Percentiles rank a stretch among this genome's conserved stretches.
Conservation (phyloP, 1,284 basidiomycete genomes). For the Austropuccinia psidii region DNA sequence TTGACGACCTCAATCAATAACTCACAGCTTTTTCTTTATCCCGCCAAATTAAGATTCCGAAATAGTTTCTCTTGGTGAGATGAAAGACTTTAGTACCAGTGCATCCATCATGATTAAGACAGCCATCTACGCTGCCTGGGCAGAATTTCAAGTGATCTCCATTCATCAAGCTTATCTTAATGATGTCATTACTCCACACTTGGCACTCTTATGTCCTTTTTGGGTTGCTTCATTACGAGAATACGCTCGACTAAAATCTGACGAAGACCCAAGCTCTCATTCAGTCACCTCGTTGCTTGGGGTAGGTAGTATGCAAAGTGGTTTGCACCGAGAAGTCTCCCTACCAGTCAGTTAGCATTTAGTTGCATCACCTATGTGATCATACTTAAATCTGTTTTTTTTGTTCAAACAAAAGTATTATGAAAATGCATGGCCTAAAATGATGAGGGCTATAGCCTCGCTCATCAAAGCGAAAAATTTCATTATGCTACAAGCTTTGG, state of each 20-base stretch:
- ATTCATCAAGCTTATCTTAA: constrained; percentile 66
- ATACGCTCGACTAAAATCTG: constrained; percentile 76
- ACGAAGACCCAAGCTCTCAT: constrained; percentile 51
- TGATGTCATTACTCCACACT: constrained; percentile 75
- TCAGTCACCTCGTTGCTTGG: constrained; percentile 47
- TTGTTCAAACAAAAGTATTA: too few species aligned
- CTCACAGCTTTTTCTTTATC: background rate
- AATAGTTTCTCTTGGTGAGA: constrained; percentile 76
- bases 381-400: too few species aligned
- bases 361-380: background rate
- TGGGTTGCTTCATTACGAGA: constrained; percentile 68
- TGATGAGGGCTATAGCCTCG: constrained; percentile 77
- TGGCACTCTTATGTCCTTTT: constrained; percentile 63
- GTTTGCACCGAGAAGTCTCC: constrained; percentile 78
- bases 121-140: constrained; percentile 91
- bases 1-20: too few species aligned
- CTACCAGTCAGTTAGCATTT: constrained; percentile 53
- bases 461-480: constrained; percentile 66
- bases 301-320: constrained; percentile 73
- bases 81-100: constrained; percentile 78
- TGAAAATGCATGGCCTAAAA: constrained; percentile 68
- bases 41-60: constrained; percentile 58
- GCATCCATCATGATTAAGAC: constrained; percentile 91
- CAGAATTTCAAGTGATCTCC: constrained; percentile 77
- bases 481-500: constrained; percentile 67